Conservation (phyloP, 1,284 basidiomycete species). For the Tilletia walkeri region DNA sequence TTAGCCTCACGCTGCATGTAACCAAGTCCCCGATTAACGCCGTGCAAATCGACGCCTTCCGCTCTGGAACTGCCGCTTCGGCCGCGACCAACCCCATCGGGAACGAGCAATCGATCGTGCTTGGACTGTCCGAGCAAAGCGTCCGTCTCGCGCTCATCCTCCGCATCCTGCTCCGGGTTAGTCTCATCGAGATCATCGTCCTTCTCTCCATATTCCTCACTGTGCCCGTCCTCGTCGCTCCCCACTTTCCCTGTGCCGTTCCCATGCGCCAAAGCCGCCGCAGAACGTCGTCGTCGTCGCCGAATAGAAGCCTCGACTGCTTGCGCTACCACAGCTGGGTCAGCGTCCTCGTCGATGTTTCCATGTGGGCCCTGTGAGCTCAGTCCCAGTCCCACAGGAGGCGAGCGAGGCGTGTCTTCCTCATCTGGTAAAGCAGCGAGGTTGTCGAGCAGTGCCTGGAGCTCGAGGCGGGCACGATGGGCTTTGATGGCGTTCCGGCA, state of each 20-base stretch:
- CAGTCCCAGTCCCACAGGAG: neutral
- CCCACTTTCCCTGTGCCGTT: neutral
- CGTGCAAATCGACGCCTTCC: slow-evolving; percentile 6
- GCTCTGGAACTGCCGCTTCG: neutral
- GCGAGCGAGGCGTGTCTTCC: neutral
- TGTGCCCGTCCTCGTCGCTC: neutral
- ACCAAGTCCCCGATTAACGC: slow-evolving; percentile 23
- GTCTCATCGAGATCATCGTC: slow-evolving; percentile 17
- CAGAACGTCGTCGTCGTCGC: neutral
- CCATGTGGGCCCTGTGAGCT: neutral
- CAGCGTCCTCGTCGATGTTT: slow-evolving; percentile 37
- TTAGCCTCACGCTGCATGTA: slow-evolving; percentile 35
- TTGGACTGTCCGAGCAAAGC: neutral
- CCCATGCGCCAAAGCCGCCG: neutral
- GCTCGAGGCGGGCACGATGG: slow-evolving; percentile 43
- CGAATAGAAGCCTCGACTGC: neutral
- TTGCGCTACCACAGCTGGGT: slow-evolving; percentile 34
- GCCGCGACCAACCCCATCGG: neutral
- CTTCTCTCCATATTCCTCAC: slow-evolving; percentile 18
- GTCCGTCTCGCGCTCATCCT: slow-evolving; percentile 18
- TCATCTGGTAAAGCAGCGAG: slow-evolving; percentile 22
- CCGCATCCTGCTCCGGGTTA: slow-evolving; percentile 11
- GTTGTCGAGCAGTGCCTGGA: slow-evolving; percentile 44
- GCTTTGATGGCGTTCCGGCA: slow-evolving; percentile 55
- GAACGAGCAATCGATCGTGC: neutral